Conservation (phyloP, 208 protist species). For the Trypanosoma caninum region DNA sequence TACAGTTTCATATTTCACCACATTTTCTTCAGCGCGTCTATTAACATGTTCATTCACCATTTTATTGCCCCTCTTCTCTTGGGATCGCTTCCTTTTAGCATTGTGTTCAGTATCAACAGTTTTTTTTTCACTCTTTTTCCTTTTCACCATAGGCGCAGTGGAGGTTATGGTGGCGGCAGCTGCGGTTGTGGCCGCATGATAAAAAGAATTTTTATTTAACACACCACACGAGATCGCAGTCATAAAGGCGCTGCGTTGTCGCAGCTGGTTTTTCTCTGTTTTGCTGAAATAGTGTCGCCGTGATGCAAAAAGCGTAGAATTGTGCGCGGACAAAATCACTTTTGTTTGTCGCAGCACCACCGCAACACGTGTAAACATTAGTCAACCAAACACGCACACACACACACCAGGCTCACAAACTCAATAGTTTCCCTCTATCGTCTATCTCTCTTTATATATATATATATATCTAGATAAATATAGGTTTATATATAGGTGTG, state of each 20-base stretch:
- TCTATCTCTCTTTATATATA: background rate
- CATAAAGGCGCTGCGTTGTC: no score
- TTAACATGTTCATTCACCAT: background rate
- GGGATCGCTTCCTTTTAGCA: background rate
- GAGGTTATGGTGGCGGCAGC: background rate
- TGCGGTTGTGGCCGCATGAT: background rate
- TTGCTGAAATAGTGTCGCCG: no score
- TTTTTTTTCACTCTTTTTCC: background rate
- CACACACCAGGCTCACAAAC: no score
- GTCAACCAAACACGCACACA: no score
- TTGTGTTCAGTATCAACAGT: background rate
- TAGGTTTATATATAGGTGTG: background rate
- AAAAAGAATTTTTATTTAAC: no score
- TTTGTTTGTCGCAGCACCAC: no score
- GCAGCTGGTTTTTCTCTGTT: no score
- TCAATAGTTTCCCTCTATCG: background rate
- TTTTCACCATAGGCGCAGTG: background rate
- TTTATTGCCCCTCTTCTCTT: background rate
- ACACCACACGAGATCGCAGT: no score
- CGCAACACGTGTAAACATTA: no score
- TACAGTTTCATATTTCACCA: no score
- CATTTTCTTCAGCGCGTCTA: background rate
- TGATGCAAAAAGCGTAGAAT: no score
- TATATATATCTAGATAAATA: background rate
- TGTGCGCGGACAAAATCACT: no score